Evolutionary conservation across 73 alveolate species (phyloP).

Genomic region (Paramecium primaurelia): DNA sequence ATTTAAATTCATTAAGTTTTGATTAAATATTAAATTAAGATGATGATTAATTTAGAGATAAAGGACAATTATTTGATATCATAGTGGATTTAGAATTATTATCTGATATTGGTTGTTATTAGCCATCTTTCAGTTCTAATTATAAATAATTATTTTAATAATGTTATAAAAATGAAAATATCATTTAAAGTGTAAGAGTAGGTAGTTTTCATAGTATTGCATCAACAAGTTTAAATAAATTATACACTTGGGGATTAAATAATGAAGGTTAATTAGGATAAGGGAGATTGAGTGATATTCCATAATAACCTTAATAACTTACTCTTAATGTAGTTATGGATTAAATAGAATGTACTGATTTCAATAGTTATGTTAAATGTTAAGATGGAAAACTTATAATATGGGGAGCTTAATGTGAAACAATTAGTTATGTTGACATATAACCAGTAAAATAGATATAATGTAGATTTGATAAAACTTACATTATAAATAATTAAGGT

Average conservation of each 20-base stretch:
- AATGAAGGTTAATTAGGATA: slow-evolving; percentile 91
- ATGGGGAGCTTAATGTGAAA: not conserved
- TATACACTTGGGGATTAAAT: slow-evolving; percentile 88
- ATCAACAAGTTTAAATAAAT: slow-evolving; percentile 68
- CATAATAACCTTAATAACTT: not conserved
- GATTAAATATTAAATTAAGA: not conserved
- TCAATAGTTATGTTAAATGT: not conserved
- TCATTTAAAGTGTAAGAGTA: not conserved
- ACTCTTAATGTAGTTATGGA: not conserved
- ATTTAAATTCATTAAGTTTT: not conserved
- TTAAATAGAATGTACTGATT: slow-evolving; percentile 45
- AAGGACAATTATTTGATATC: not conserved
- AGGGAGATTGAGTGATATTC: slow-evolving; percentile 76
- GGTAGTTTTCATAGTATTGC: slow-evolving; percentile 84
- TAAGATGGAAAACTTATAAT: not conserved
- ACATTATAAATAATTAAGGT: slow-evolving; percentile 75
- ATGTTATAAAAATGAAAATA: not conserved
- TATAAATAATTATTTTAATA: not conserved
- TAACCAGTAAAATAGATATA: slow-evolving; percentile 70
- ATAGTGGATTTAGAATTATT: not conserved
- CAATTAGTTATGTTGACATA: slow-evolving; percentile 17
- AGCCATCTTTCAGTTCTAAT: not conserved
- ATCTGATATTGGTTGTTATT: not conserved
- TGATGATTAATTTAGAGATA: not conserved
- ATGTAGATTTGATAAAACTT: slow-evolving; percentile 80